A percentile compares a stretch with the other conserved stretches of the same genome.
phyloP scores from a whole-genome alignment of 257 asterid species.

The Echites panduratus region DNA sequence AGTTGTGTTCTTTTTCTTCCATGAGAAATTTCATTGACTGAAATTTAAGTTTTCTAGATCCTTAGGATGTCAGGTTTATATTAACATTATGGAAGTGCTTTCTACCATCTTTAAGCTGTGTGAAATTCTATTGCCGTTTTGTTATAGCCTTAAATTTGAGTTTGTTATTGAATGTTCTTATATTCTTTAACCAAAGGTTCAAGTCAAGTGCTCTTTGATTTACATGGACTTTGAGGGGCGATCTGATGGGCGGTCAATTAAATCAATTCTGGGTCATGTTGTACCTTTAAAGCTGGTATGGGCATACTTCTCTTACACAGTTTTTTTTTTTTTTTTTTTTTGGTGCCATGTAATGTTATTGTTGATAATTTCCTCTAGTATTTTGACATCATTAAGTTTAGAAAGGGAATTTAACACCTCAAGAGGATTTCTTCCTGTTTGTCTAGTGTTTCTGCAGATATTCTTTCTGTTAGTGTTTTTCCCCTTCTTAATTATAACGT shows the following conservation, averaged over 20 bases:
- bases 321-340: no score
- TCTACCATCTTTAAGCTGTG: neutral
- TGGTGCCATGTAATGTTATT: neutral
- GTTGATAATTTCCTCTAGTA: neutral
- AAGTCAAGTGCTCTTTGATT: slow-evolving; percentile 77
- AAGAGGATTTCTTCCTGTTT: neutral
- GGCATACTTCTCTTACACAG: slow-evolving; percentile 13
- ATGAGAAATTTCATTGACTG: neutral
- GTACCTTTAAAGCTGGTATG: slow-evolving; percentile 93
- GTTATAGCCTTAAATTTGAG: slow-evolving; percentile 12
- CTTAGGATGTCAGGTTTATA: neutral
- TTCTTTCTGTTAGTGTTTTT: neutral
- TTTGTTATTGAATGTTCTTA: neutral
- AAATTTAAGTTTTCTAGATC: neutral
- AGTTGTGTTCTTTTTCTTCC: neutral
- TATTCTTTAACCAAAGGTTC: slow-evolving; percentile 46
- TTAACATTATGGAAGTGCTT: neutral
- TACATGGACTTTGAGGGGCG: slow-evolving; percentile 98
- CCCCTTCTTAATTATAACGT: neutral
- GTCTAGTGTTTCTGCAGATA: neutral
- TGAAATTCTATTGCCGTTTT: neutral
- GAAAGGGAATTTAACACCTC: neutral
- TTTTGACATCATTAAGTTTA: neutral
- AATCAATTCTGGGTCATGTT: slow-evolving; percentile 88
- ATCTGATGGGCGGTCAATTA: slow-evolving; percentile 92